Evolutionary conservation across 768 basidiomycete species (phyloP), one percentile per base, ranked within the genome.

Genomic region (Suillus plorans): DNA sequence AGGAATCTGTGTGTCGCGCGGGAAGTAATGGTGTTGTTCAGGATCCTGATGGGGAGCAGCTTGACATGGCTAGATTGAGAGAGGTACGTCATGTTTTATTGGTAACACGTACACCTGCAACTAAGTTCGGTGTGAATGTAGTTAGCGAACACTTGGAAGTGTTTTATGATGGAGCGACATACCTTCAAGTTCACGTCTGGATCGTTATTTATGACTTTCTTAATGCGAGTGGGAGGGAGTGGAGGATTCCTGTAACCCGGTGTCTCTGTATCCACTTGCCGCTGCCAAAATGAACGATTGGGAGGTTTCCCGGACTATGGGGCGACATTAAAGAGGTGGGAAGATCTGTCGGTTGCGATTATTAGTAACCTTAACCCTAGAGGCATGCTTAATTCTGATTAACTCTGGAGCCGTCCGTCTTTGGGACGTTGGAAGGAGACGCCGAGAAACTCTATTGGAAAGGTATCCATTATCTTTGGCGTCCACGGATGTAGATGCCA

Each of bases 191-290:
- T 6, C 31, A 31, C 94, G 70, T 95, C 94, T 4, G 94, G 93
- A 79, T 95, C 95, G 76, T 91, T 96, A 83, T 99, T 98, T 93
- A 98, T 97, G 64, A 98, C 97, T 77, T 98, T 99, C 83, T 98
- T 99, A 72, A 99, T 97, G 74, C 97, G 82, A 20, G 97, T 97
- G 37, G 99, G 81, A 4, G 97, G 97, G 13, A 99, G 81, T 7
- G 92, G 89, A 1, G 92, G 92, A 72, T 95, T 92, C 61, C 91
- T 81, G 69, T 92, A 93, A 77, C 96, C 95, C 31, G 91, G 91
- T 0, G 88, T 91, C 72, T 95, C 95, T 70, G 89, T 86, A 31
- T 93, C 89, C 65, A 95, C 86, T 74, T 95, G 94, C 50, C 92
- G 79, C 71, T 93, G 91, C 95, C 95, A 97, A 77, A 97, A 97